A percentile compares a stretch with the other conserved stretches of the same genome.
These are phyloP conservation scores for Steccherinum ochraceum DNA, from an alignment of 768 basidiomycete genomes.

Conservation along the genomic window DNA sequence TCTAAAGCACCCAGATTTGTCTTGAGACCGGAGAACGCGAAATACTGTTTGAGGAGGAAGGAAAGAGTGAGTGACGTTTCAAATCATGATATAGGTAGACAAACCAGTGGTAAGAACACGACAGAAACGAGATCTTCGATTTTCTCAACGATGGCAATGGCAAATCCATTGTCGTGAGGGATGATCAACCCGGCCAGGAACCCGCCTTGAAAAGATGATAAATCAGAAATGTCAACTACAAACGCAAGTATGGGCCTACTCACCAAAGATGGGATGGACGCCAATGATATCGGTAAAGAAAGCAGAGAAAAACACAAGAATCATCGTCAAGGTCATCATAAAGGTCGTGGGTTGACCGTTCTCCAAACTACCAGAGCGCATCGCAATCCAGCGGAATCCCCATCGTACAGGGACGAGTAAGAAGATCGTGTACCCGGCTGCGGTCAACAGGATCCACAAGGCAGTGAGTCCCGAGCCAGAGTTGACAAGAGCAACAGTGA, in stretches of 20 bases:
- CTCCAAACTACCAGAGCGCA: constrained; percentile 65
- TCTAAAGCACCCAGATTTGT: constrained; percentile 79
- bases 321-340: constrained; percentile 77
- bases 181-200: constrained; percentile 81
- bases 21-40: constrained; percentile 67
- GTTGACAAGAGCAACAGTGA: constrained; percentile 81
- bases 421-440: constrained; percentile 59
- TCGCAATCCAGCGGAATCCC: constrained; percentile 61
- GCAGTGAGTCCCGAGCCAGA: constrained; percentile 68
- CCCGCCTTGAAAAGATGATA: constrained; percentile 47
- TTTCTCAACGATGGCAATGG: constrained; percentile 75
- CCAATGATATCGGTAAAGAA: constrained; percentile 89
- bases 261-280: constrained; percentile 63
- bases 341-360: constrained; percentile 61
- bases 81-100: constrained; percentile 23
- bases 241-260: constrained; percentile 6
- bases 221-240: constrained; percentile 1
- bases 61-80: neutral
- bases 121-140: constrained; percentile 82
- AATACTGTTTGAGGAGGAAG: constrained; percentile 52
- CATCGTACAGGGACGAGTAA: constrained; percentile 59
- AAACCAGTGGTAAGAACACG: constrained; percentile 68
- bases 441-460: constrained; percentile 70
- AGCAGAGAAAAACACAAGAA: constrained; percentile 66
- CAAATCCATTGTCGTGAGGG: constrained; percentile 78